phyloP scores from a whole-genome alignment of 2,329 filamentous ascomycete genomes.

The Colletotrichum siamense region DNA sequence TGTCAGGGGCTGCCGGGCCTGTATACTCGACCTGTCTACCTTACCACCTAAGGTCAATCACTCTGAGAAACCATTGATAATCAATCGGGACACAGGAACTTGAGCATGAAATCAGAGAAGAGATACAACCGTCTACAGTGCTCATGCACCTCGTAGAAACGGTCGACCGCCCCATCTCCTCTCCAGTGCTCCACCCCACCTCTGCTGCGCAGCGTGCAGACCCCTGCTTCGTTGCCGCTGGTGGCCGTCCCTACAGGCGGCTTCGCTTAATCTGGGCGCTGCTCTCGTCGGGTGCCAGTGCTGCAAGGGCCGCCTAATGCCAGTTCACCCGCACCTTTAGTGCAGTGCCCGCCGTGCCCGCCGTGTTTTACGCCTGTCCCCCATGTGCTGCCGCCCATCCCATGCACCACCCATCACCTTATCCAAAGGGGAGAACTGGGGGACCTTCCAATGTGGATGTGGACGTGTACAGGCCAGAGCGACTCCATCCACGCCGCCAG shows the following conservation, averaged over 20 bases:
- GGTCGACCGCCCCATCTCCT: neutral
- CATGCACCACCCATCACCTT: neutral
- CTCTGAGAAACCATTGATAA: neutral
- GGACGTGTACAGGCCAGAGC: neutral
- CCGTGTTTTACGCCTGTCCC: neutral
- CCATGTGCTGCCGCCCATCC: neutral
- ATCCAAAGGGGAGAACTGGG: neutral
- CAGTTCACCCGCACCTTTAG: neutral
- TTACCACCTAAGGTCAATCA: neutral
- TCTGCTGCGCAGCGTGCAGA: neutral
- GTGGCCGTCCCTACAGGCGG: neutral
- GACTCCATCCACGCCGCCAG: conserved; percentile 2
- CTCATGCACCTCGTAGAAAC: neutral
- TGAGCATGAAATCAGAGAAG: neutral
- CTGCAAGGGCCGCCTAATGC: conserved; percentile 5
- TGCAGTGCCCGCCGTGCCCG: neutral
- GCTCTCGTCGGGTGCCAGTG: conserved; percentile 7
- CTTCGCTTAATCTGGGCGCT: neutral
- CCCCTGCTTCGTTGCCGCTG: neutral
- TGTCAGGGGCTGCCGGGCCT: neutral
- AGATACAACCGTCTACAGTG: neutral
- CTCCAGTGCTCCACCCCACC: neutral
- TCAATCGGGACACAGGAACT: neutral
- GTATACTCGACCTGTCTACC: neutral
- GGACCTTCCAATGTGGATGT: neutral